These are phyloP conservation scores for Citrus australasica DNA, from an alignment of 345 rosid species.

Conservation along the genomic window DNA sequence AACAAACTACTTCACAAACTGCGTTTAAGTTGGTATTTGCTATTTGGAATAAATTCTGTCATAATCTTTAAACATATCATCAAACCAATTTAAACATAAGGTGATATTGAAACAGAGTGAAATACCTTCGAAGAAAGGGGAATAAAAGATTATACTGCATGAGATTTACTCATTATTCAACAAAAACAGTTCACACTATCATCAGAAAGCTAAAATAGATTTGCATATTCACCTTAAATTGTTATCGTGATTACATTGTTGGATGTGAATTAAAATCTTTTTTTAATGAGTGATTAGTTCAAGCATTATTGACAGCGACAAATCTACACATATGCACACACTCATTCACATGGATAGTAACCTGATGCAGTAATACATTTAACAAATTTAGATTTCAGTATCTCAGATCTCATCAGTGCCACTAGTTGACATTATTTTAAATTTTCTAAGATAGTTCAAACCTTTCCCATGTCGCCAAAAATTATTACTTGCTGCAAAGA, in stretches of 20 bases:
- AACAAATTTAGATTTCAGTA: background rate
- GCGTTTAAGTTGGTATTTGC: background rate
- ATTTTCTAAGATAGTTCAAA: slow-evolving; percentile 21
- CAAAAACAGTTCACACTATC: background rate
- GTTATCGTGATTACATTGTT: background rate
- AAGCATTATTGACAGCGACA: background rate
- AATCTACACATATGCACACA: background rate
- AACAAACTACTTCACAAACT: slow-evolving; percentile 6
- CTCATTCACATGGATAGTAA: background rate
- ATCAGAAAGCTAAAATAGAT: background rate
- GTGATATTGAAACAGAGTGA: background rate
- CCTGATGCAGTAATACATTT: background rate
- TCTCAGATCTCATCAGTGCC: background rate
- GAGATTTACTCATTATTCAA: background rate
- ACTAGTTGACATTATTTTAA: background rate
- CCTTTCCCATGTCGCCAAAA: slow-evolving; percentile 94
- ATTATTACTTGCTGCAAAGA: slow-evolving; percentile 63
- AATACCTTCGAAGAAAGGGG: background rate
- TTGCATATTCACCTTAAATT: background rate
- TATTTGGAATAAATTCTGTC: background rate
- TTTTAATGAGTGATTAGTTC: background rate
- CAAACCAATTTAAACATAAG: background rate
- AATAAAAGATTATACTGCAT: background rate
- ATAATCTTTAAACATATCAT: background rate
- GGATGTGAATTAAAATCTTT: background rate